These are phyloP conservation scores for Ceratocystiopsis minuta DNA, from an alignment of 2,329 filamentous ascomycete species.

Conservation along the genomic window DNA sequence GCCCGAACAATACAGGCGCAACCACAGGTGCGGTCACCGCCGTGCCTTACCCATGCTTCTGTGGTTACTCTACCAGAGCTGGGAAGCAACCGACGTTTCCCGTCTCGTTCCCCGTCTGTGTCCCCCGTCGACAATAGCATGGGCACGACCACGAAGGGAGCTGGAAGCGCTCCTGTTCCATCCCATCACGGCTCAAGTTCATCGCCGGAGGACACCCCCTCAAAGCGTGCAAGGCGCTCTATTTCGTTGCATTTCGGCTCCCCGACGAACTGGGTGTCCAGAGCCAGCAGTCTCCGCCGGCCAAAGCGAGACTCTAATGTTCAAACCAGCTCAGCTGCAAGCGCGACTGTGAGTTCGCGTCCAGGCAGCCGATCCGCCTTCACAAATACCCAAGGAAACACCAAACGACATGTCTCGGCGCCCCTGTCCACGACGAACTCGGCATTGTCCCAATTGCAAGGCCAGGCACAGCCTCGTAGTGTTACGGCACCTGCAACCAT, in stretches of 20 bases:
- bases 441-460: neutral
- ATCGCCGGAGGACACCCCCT: slow-evolving; percentile 21
- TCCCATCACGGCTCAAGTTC: neutral
- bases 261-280: slow-evolving; percentile 36
- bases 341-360: neutral
- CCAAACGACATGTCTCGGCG: slow-evolving; percentile 35
- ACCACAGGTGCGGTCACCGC: slow-evolving; percentile 11
- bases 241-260: slow-evolving; percentile 43
- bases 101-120: slow-evolving; percentile 1
- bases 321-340: neutral
- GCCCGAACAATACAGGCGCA: slow-evolving; percentile 14
- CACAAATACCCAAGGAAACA: slow-evolving; percentile 15
- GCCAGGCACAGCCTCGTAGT: slow-evolving; percentile 7
- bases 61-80: slow-evolving; percentile 10
- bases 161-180: neutral
- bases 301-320: slow-evolving; percentile 27
- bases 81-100: neutral
- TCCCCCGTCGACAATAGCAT: neutral
- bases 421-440: slow-evolving; percentile 16
- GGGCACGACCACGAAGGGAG: neutral
- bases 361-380: slow-evolving; percentile 7
- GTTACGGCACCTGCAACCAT: slow-evolving; percentile 29
- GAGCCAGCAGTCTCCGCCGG: slow-evolving; percentile 36
- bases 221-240: slow-evolving; percentile 31
- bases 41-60: slow-evolving; percentile 20